phyloP scores from a whole-genome alignment of 2,329 filamentous ascomycete genomes.

The Dothideomycetes sp. region DNA sequence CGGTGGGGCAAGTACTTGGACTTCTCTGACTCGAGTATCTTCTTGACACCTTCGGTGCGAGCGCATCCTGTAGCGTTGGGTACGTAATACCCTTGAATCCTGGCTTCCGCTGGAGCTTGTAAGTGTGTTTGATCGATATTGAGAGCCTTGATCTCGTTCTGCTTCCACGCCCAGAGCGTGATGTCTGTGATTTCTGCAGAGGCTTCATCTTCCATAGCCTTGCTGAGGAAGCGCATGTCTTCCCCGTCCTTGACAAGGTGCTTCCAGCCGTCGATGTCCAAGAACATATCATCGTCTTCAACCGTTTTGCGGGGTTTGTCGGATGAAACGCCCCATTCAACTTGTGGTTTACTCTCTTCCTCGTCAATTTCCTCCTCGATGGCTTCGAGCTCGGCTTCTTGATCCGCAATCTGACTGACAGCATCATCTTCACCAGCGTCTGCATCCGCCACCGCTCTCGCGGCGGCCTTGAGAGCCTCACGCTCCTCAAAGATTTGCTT shows the following conservation, averaged over 20 bases:
- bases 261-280: slow-evolving; percentile 65
- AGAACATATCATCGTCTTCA: slow-evolving; percentile 51
- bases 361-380: slow-evolving; percentile 33
- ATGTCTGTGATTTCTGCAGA: slow-evolving; percentile 47
- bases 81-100: slow-evolving; percentile 66
- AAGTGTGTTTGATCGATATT: slow-evolving; percentile 51
- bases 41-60: slow-evolving; percentile 86
- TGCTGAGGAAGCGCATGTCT: slow-evolving; percentile 49
- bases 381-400: slow-evolving; percentile 38
- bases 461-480: slow-evolving; percentile 45
- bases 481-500: slow-evolving; percentile 65
- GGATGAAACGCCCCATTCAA: slow-evolving; percentile 53
- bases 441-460: slow-evolving; percentile 22
- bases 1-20: slow-evolving; percentile 97
- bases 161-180: slow-evolving; percentile 59
- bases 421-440: slow-evolving; percentile 24
- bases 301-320: slow-evolving; percentile 54
- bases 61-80: slow-evolving; percentile 77
- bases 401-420: slow-evolving; percentile 29
- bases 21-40: slow-evolving; percentile 94
- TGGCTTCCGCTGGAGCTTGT: slow-evolving; percentile 42
- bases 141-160: slow-evolving; percentile 62
- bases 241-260: slow-evolving; percentile 60
- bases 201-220: slow-evolving; percentile 40
- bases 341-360: slow-evolving; percentile 41